These are phyloP conservation scores for Paramecium sonneborni DNA, from an alignment of 73 alveolate species.

Conservation along the genomic window DNA sequence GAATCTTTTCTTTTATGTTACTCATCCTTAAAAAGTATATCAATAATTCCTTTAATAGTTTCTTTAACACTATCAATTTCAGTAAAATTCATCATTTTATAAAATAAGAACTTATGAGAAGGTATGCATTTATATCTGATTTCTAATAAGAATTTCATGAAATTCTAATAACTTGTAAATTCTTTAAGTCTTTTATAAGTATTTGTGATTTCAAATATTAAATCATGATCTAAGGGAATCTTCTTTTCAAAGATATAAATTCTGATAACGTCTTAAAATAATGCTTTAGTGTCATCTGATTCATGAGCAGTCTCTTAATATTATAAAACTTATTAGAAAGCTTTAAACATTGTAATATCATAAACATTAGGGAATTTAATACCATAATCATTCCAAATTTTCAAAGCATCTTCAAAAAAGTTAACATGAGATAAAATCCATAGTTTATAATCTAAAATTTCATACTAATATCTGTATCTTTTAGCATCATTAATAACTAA, in stretches of 20 bases:
- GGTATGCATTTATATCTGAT: not conserved
- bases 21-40: not conserved
- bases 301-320: not conserved
- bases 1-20: not conserved
- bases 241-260: not conserved
- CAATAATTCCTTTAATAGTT: not conserved
- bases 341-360: not conserved
- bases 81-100: not conserved
- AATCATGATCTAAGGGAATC: not conserved
- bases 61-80: not conserved
- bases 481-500: slow-evolving; percentile 41
- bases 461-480: slow-evolving; percentile 21
- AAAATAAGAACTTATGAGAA: not conserved
- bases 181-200: slow-evolving; percentile 34
- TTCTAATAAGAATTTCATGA: slow-evolving; percentile 9
- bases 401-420: not conserved
- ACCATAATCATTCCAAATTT: not conserved
- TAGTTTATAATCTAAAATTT: not conserved
- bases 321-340: not conserved
- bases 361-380: not conserved
- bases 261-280: not conserved
- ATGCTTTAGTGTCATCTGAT: slow-evolving; percentile 12
- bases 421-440: slow-evolving; percentile 7
- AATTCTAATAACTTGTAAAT: slow-evolving; percentile 13
- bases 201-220: not conserved